A percentile compares a stretch with the other conserved stretches of the same genome.
phyloP scores from a whole-genome alignment of 176 grass and related monocot species.

The Metroxylon sagu region DNA sequence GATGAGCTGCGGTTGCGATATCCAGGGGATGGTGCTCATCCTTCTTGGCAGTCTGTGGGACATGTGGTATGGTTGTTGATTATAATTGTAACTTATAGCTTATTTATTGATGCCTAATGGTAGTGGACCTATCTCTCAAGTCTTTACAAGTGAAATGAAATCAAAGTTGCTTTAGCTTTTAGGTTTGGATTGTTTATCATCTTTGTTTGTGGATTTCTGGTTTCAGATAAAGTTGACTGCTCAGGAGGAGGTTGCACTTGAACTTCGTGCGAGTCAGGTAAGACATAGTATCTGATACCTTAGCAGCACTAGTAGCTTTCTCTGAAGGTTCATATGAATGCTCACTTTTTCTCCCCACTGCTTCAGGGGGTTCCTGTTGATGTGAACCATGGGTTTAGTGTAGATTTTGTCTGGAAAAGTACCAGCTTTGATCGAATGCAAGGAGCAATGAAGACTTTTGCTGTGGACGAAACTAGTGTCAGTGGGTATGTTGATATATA shows the following conservation, averaged over 20 bases:
- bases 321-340: not conserved
- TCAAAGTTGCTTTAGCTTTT: too few relatives aligned
- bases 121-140: too few relatives aligned
- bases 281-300: not conserved
- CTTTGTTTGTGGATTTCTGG: too few relatives aligned
- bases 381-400: conserved; percentile 82
- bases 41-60: conserved; percentile 97
- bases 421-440: conserved; percentile 99
- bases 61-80: conserved; percentile 65
- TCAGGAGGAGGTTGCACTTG: conserved; percentile 98
- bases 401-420: conserved; percentile 99
- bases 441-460: conserved; percentile 97
- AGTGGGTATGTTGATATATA: conserved; percentile 64
- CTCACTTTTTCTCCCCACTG: conserved; percentile 16
- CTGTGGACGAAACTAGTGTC: conserved; percentile 98
- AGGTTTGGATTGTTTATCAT: too few relatives aligned
- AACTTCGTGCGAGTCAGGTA: conserved; percentile 95
- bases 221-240: conserved; percentile 93
- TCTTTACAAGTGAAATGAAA: too few relatives aligned
- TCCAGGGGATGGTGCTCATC: conserved; percentile 79
- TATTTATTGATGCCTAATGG: too few relatives aligned
- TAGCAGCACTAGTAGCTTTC: not conserved
- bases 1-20: conserved; percentile 91
- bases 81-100: too few relatives aligned
- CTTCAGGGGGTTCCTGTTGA: conserved; percentile 86